Evolutionary conservation across 768 basidiomycete species (phyloP).

Genomic region (Nevesoporus exiguus): DNA sequence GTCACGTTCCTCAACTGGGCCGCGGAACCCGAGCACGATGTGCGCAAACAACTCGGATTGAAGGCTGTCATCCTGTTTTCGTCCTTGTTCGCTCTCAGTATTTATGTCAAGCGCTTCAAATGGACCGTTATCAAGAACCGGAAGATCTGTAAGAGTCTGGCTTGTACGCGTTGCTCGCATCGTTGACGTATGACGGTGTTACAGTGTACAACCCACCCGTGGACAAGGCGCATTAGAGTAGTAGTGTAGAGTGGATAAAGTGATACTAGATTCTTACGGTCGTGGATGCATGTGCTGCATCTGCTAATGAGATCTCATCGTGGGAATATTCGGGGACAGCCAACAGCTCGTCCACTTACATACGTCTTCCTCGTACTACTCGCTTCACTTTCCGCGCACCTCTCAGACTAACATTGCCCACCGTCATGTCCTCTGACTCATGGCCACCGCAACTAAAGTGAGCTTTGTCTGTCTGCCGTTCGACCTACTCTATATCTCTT

Average conservation of each 20-base stretch:
- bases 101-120: constrained; percentile 96
- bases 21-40: constrained; percentile 96
- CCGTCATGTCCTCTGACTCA: constrained; percentile 66
- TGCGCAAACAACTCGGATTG: constrained; percentile 94
- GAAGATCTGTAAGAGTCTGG: constrained; percentile 71
- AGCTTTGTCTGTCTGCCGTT: constrained; percentile 15
- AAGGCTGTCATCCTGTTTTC: constrained; percentile 96
- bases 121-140: constrained; percentile 91
- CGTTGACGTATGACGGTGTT: constrained; percentile 9
- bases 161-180: not conserved
- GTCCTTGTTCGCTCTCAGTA: constrained; percentile 67
- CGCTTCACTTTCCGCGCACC: not conserved
- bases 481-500: constrained; percentile 13
- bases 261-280: constrained; percentile 26
- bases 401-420: constrained; percentile 4
- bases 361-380: constrained; percentile 1
- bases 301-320: constrained; percentile 25
- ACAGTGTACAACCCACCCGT: constrained; percentile 40
- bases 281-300: constrained; percentile 20
- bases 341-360: constrained; percentile 6
- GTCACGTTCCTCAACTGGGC: constrained; percentile 95
- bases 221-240: constrained; percentile 33
- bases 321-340: constrained; percentile 15
- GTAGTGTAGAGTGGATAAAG: constrained; percentile 2
- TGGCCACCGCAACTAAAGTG: constrained; percentile 83